These are phyloP conservation scores for Xanthoconium stramineum DNA, from an alignment of 768 basidiomycete genomes.

Conservation along the genomic window DNA sequence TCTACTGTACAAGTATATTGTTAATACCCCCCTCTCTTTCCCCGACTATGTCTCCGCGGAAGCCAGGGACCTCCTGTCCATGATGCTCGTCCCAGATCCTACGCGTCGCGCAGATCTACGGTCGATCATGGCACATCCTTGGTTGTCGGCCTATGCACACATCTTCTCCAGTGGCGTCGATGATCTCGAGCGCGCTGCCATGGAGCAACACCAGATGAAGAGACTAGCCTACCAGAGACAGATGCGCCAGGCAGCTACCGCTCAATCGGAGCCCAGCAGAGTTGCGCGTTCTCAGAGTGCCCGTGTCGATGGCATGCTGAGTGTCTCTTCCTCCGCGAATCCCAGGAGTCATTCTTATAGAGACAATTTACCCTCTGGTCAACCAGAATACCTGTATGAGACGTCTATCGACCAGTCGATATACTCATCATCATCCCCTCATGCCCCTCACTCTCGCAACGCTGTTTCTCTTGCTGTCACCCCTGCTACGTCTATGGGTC, in stretches of 20 bases:
- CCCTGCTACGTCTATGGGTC: conserved; percentile 38
- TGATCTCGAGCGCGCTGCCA: conserved; percentile 75
- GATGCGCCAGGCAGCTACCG: conserved; percentile 56
- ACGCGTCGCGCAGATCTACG: conserved; percentile 70
- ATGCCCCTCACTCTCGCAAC: conserved; percentile 38
- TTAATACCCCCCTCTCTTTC: conserved; percentile 94
- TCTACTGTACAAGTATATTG: conserved; percentile 96
- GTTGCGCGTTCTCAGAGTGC: conserved; percentile 53
- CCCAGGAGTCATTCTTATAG: conserved; percentile 45
- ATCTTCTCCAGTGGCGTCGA: conserved; percentile 68
- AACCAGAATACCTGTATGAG: conserved; percentile 75
- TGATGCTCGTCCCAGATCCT: conserved; percentile 96
- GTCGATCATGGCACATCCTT: conserved; percentile 82
- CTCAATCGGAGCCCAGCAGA: conserved; percentile 26
- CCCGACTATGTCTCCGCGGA: conserved; percentile 90
- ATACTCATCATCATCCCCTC: conserved; percentile 35
- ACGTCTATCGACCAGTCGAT: conserved; percentile 61
- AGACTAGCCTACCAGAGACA: conserved; percentile 76
- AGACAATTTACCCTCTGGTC: conserved; percentile 41
- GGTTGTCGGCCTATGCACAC: conserved; percentile 56
- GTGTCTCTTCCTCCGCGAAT: conserved; percentile 28
- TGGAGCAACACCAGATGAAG: conserved; percentile 85
- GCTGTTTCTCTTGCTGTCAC: conserved; percentile 42
- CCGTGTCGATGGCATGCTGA: conserved; percentile 45
- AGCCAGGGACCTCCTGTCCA: conserved; percentile 77